phyloP scores from a whole-genome alignment of 208 protist species.

The Herpetomonas samuelpessoai region DNA sequence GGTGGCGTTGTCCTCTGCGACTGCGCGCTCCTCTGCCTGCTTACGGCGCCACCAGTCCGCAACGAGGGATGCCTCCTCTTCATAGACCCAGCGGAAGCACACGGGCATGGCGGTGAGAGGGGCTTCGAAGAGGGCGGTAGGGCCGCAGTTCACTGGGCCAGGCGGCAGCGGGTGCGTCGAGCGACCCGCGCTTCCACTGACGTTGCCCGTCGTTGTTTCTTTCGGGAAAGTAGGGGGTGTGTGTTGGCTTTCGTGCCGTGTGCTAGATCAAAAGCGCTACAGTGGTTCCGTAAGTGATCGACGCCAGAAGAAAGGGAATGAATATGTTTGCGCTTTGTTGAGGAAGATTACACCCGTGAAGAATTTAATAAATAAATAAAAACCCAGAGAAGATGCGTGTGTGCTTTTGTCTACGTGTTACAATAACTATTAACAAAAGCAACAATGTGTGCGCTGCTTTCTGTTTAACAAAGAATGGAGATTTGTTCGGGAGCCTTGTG shows the following conservation, averaged over 20 bases:
- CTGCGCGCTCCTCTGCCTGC: neutral
- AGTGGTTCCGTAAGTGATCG: no score
- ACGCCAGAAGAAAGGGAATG: no score
- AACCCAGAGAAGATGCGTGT: no score
- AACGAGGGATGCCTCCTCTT: constrained; percentile 9
- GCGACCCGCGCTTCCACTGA: constrained; percentile 1
- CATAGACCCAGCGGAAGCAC: constrained; percentile 10
- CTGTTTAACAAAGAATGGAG: no score
- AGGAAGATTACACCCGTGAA: no score
- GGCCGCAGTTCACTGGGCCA: constrained; percentile 13
- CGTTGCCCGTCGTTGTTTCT: constrained; percentile 14
- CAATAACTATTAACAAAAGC: no score
- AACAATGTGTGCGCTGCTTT: no score
- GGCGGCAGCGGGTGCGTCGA: constrained; percentile 7
- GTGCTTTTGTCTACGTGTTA: no score
- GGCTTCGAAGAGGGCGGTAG: constrained; percentile 3
- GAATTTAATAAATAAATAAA: no score
- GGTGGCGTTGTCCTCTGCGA: neutral
- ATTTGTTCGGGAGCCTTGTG: no score
- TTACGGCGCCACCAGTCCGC: constrained; percentile 9
- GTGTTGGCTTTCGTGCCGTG: neutral
- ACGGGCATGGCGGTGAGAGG: neutral
- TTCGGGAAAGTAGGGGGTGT: neutral
- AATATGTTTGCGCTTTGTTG: no score
- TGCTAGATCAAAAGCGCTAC: no score